Base-by-base conservation (phyloP, 257 asterid genomes). In the Knoxia roxburghii region DNA sequence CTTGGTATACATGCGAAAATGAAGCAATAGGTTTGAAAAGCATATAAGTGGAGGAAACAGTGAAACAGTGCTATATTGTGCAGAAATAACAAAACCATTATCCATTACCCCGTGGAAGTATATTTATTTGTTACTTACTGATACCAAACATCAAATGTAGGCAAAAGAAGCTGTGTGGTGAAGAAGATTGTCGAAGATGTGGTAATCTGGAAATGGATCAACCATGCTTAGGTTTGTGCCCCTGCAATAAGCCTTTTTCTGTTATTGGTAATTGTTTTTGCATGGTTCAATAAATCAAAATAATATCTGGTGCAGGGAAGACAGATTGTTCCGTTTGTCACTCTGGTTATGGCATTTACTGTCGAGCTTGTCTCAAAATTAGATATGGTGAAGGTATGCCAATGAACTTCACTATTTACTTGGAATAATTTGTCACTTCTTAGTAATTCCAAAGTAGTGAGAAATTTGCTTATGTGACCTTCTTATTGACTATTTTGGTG, bases 341-440 rank as follows among this genome's bases (percentile, higher is more conserved):
- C 76, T 89, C 95, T 55, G 76, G 79, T 73, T 71, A 72, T 20
- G 98, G 95, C 67, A 75, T 89, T 67, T 81, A 89, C 65, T 89
- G 98, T 50, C 87, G 95, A 77, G 94, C 89, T 66, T 91, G 96
- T 71, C 91, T 91, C 73, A 85, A 81, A 74, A 64, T 91, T 53
- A 77, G 98, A 35, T 91, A 91, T 57, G 98, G 96, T 21, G 96
- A 91, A 89, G 98, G 98, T 91, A 81, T 78, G 82, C 45, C 29
- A n/a, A 56, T n/a, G 33, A 12, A 40, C 65, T 60, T 5, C 52
- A 40, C 0, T 33, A 5, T 17, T 15, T 11, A 58, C n/a, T 29
- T 14, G 29, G 51, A 26, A 23, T 40, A 64, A 32, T 40, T 63
- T 5, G 55, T 30, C 55, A 52, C 24, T 17, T 20, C 27, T 33